Conservation (phyloP, 2,329 filamentous ascomycete genomes). For the Aspergillus fumigatus region DNA sequence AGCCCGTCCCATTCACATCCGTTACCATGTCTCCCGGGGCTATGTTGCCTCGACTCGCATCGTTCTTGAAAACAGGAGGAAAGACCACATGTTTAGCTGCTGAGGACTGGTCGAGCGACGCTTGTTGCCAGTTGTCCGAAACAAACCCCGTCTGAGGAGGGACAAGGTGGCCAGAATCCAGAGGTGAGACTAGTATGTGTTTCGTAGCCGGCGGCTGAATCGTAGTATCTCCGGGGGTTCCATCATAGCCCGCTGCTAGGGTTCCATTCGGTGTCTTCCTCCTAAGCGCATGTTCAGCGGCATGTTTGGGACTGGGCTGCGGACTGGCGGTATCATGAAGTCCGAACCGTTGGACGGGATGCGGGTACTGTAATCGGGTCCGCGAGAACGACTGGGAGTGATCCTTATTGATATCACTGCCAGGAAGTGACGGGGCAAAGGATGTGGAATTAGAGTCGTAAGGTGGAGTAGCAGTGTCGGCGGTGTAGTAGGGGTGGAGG, state of each 20-base stretch:
- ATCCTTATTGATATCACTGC: constrained; percentile 23
- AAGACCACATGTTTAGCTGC: constrained; percentile 33
- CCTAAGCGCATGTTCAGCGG: constrained; percentile 69
- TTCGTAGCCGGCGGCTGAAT: constrained; percentile 74
- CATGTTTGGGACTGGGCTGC: constrained; percentile 18
- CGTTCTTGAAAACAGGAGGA: constrained; percentile 36
- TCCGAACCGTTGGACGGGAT: constrained; percentile 36
- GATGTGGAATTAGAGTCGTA: constrained; percentile 28
- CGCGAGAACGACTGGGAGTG: constrained; percentile 26
- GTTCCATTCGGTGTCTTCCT: constrained; percentile 95
- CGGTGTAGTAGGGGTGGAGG: constrained; percentile 27
- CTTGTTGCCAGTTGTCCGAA: constrained; percentile 30
- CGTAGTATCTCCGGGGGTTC: constrained; percentile 67
- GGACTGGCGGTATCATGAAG: constrained; percentile 23
- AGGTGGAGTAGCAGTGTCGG: constrained; percentile 26
- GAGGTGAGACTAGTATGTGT: constrained; percentile 70
- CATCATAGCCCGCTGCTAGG: constrained; percentile 86
- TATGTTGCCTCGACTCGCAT: constrained; percentile 23
- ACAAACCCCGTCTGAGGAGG: constrained; percentile 28
- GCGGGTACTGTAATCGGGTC: constrained; percentile 34
- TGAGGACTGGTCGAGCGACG: constrained; percentile 25
- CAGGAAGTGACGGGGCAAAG: constrained; percentile 19
- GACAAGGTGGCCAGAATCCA: constrained; percentile 37
- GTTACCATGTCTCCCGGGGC: constrained; percentile 28
- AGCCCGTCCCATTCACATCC: constrained; percentile 34